phyloP scores from a whole-genome alignment of 1,139 yeast species.

The Debaryomyces singareniensis region DNA sequence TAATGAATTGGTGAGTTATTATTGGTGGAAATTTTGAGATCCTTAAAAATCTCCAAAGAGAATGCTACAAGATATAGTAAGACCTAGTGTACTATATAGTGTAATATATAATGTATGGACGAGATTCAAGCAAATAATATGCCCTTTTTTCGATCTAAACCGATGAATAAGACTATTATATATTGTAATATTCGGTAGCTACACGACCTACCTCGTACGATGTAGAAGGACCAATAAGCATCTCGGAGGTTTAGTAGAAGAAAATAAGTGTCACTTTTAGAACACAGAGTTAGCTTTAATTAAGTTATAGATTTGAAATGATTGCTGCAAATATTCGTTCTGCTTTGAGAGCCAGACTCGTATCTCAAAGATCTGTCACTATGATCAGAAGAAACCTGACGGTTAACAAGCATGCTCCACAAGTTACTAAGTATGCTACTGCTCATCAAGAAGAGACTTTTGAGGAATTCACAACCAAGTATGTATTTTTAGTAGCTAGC shows the following conservation, averaged over 20 bases:
- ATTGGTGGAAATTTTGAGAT: too few relatives aligned
- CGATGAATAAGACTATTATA: too few relatives aligned
- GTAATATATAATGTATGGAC: too few relatives aligned
- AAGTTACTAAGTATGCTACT: constrained; percentile 63
- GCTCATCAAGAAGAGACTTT: constrained; percentile 79
- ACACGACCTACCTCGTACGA: constrained; percentile 6
- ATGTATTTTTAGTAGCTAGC: constrained; percentile 13
- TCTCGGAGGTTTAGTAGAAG: constrained; percentile 5
- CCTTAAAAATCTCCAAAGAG: too few relatives aligned
- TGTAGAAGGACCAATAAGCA: constrained; percentile 11
- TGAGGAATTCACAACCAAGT: constrained; percentile 87
- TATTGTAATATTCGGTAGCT: too few relatives aligned
- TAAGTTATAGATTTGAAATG: constrained; percentile 18
- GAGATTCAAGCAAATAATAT: too few relatives aligned
- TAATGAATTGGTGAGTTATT: constrained; percentile 6
- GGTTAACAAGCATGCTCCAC: constrained; percentile 11
- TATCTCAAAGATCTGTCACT: constrained; percentile 19
- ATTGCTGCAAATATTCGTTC: constrained; percentile 48
- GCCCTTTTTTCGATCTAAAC: too few relatives aligned
- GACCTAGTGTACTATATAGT: too few relatives aligned
- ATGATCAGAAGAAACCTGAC: constrained; percentile 17
- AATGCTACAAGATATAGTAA: too few relatives aligned
- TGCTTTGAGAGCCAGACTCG: constrained; percentile 42
- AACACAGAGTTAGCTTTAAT: background rate
- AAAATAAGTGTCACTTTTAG: background rate